Conservation (phyloP, 306 rosid genomes). For the Dalbergia cultrata region DNA sequence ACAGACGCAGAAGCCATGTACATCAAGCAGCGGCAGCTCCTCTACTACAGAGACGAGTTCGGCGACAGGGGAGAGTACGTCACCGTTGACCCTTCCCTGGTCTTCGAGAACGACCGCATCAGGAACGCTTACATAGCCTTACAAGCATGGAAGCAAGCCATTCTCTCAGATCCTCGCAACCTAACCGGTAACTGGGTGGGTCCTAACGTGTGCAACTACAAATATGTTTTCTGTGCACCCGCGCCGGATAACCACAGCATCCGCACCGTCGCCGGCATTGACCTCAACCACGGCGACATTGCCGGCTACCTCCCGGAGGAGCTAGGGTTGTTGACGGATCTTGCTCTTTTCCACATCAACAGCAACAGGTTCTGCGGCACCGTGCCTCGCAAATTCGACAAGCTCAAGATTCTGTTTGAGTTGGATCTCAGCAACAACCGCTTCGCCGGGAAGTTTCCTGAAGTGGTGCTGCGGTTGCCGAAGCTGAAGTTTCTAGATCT, state of each 20-base stretch:
- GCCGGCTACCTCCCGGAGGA: slow-evolving; percentile 96
- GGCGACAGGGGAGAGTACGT: slow-evolving; percentile 84
- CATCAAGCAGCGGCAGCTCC: slow-evolving; percentile 86
- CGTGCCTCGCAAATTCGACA: slow-evolving; percentile 70
- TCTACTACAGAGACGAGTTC: slow-evolving; percentile 82
- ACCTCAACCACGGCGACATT: slow-evolving; percentile 94
- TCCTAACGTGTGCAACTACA: slow-evolving; percentile 74
- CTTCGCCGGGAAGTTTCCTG: slow-evolving; percentile 85
- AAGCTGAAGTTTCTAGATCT: slow-evolving; percentile 85
- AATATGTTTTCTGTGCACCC: slow-evolving; percentile 72
- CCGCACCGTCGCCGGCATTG: slow-evolving; percentile 90
- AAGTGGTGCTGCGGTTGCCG: slow-evolving; percentile 74
- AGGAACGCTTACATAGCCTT: slow-evolving; percentile 77
- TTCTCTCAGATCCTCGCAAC: slow-evolving; percentile 80
- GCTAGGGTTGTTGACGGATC: slow-evolving; percentile 77
- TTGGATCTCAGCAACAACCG: slow-evolving; percentile 91
- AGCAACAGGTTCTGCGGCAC: slow-evolving; percentile 92
- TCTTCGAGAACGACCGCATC: slow-evolving; percentile 72
- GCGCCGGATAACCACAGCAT: slow-evolving; percentile 70
- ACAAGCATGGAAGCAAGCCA: slow-evolving; percentile 88
- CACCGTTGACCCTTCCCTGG: slow-evolving; percentile 73
- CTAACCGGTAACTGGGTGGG: slow-evolving; percentile 77
- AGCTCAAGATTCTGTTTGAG: slow-evolving; percentile 70
- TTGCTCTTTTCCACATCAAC: slow-evolving; percentile 84
- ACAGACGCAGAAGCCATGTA: slow-evolving; percentile 59